Base-by-base conservation (phyloP, 2,329 filamentous ascomycete genomes). In the Curvularia lunata region DNA sequence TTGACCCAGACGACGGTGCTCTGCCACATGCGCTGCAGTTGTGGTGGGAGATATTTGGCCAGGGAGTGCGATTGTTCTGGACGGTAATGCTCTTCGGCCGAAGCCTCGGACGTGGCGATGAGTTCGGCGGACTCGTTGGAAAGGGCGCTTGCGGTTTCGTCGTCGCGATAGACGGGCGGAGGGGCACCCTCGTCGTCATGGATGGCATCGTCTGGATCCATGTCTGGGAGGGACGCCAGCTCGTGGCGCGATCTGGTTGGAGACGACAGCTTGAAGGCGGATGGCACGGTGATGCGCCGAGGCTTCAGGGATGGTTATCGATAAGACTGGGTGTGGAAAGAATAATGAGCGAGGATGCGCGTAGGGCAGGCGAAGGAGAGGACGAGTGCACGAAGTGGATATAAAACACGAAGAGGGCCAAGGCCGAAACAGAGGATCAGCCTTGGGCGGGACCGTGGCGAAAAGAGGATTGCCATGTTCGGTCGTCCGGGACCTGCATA, bases 21-120 rank as follows among this genome's bases (percentile, higher is more conserved):
- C 21, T 52, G 62, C 75, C 78, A 81, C 48, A 69, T 72, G 69
- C 51, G 72, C 73, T 65, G 75, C 65, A 71, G 88, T 89, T 30
- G 80, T 84, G 71, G 89, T 90, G 75, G 74, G 6, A 78, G 64
- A 45, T 77, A 73, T 66, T 71, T 74, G 46, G 52, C 67, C 9
- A 65, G 54, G 40, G 59, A 59, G 48, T 68, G 66, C 1, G 65
- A 56, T 32, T 71, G 60, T 48, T 67, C 70, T 5, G 43, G 30
- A 2, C 60, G 42, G 32, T 64, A 60, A 41, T 65, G 61, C 49
- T 69, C 66, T 32, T 75, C 67, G 52, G 66, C 71, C 61, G 74
- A 73, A 56, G 71, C 70, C 58, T 76, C 74, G 69, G 73, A 73
- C 55, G 53, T 56, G 23, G 64, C 54, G 21, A 73, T 65, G 13